Conservation (phyloP, 495 filamentous ascomycete species). For the Friedmanniomyces endolithicus region DNA sequence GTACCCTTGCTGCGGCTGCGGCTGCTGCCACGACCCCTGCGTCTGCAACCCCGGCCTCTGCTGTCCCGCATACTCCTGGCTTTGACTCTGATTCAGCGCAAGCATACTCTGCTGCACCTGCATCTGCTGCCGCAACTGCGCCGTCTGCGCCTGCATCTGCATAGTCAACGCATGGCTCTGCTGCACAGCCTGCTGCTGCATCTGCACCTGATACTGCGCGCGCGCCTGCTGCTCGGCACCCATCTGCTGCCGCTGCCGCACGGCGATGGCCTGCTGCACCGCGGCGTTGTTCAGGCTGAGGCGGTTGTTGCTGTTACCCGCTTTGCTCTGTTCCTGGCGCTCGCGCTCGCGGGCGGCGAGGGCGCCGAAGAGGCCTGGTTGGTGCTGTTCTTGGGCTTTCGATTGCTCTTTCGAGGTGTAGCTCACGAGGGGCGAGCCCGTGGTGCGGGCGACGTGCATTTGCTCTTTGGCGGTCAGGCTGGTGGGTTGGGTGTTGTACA, state of each 20-base stretch:
- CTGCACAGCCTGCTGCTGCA: slow-evolving; percentile 9
- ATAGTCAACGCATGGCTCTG: background rate
- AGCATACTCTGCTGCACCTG: background rate
- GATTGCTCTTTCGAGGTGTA: slow-evolving; percentile 31
- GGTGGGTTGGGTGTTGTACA: slow-evolving; percentile 19
- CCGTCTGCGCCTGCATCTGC: slow-evolving; percentile 5
- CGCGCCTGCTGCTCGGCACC: slow-evolving; percentile 6
- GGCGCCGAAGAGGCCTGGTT: slow-evolving; percentile 19
- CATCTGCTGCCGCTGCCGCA: slow-evolving; percentile 16
- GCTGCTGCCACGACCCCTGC: slow-evolving; percentile 6
- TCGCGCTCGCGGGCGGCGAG: slow-evolving; percentile 21
- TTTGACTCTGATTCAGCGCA: slow-evolving; percentile 4
- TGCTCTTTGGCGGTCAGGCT: slow-evolving; percentile 86
- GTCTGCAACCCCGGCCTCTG: slow-evolving; percentile 1
- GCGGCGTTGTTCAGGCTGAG: slow-evolving; percentile 8
- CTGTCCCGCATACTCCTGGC: background rate
- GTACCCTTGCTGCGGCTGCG: background rate
- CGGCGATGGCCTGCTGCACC: slow-evolving; percentile 17
- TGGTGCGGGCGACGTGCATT: slow-evolving; percentile 80
- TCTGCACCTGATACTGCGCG: slow-evolving; percentile 10
- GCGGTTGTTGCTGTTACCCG: background rate
- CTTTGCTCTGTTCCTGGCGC: slow-evolving; percentile 9
- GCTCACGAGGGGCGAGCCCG: slow-evolving; percentile 68
- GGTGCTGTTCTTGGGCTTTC: slow-evolving; percentile 10
- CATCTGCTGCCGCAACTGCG: background rate